Evolutionary conservation across 83 land plant species (phyloP).

Genomic region (Picea engelmannii): DNA sequence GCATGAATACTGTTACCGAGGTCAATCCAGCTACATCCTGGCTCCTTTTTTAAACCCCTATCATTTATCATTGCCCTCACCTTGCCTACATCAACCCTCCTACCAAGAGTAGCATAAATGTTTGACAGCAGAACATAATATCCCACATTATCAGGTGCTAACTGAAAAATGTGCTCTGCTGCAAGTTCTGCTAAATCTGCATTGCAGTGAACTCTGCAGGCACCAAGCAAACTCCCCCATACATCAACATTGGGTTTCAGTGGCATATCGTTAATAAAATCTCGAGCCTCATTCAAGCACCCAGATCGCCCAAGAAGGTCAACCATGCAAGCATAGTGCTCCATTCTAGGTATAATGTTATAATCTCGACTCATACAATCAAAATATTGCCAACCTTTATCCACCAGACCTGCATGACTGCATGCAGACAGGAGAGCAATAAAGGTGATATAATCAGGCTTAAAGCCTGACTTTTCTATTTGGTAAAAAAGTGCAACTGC

Average conservation of each 20-base stretch:
- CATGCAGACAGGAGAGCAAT: constrained; percentile 23
- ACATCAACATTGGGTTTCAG: constrained; percentile 4
- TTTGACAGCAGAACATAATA: not conserved
- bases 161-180: not conserved
- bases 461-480: not conserved
- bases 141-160: not conserved
- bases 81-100: not conserved
- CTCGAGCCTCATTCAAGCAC: constrained; percentile 14
- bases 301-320: constrained; percentile 24
- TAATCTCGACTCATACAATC: not conserved
- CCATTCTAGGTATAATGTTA: constrained; percentile 16
- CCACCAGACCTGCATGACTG: constrained; percentile 25
- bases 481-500: not conserved
- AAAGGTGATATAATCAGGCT: constrained; percentile 1
- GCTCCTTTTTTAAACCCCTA: not conserved
- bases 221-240: not conserved
- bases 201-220: not conserved
- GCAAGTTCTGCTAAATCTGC: not conserved
- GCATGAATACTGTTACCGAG: not conserved
- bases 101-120: not conserved
- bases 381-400: constrained; percentile 24
- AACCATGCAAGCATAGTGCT: constrained; percentile 25
- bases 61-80: not conserved
- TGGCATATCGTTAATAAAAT: constrained; percentile 17
- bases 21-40: constrained; percentile 8